phyloP scores from a whole-genome alignment of 495 filamentous ascomycete genomes.

The Lasiosphaeria ovina region DNA sequence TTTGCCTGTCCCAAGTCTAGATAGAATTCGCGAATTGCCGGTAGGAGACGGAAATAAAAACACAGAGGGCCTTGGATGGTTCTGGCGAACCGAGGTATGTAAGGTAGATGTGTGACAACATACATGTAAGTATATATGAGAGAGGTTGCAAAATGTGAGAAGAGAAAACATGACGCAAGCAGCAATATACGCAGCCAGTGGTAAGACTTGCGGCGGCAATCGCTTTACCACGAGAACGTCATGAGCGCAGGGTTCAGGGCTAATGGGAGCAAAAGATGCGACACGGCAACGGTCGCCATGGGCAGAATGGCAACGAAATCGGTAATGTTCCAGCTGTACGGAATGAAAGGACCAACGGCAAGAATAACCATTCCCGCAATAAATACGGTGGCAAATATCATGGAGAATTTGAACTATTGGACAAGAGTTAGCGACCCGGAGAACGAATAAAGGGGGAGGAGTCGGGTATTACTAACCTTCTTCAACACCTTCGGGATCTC shows the following conservation, averaged over 20 bases:
- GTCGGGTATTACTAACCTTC: slow-evolving; percentile 36
- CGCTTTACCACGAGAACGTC: slow-evolving; percentile 72
- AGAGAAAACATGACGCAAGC: neutral
- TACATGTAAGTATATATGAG: no score
- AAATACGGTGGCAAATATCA: slow-evolving; percentile 60
- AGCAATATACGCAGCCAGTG: neutral
- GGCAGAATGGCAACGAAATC: slow-evolving; percentile 81
- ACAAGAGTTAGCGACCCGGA: neutral
- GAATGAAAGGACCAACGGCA: slow-evolving; percentile 61
- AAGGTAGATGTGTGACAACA: no score
- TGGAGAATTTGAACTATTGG: slow-evolving; percentile 69
- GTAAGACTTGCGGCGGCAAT: neutral
- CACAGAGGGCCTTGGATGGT: no score
- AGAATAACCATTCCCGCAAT: slow-evolving; percentile 66
- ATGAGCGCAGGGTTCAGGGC: slow-evolving; percentile 76
- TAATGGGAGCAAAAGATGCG: slow-evolving; percentile 69
- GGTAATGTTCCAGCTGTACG: slow-evolving; percentile 64
- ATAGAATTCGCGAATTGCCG: no score
- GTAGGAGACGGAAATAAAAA: no score
- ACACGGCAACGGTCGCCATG: slow-evolving; percentile 67
- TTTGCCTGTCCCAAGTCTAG: no score
- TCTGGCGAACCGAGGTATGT: no score
- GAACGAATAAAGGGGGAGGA: neutral
- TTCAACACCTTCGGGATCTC: slow-evolving; percentile 74
- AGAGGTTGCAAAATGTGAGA: neutral